Evolutionary conservation across 495 filamentous ascomycete species (phyloP), one percentile per base, ranked within the genome.

Genomic region (Neurospora tetraspora): DNA sequence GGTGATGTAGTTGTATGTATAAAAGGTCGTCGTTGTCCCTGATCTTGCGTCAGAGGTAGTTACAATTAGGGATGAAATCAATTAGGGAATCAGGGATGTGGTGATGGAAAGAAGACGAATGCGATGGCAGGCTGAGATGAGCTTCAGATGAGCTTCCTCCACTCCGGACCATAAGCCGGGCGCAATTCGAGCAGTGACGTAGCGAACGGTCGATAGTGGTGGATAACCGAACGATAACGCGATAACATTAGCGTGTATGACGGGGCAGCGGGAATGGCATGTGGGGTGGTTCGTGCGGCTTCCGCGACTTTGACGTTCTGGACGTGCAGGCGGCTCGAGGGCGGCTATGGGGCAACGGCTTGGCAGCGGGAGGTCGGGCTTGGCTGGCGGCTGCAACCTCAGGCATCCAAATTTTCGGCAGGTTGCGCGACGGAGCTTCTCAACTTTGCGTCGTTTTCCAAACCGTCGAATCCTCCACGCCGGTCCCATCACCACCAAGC

Each of bases 381-480:
- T 45, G 43, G 70, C 68, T 18, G 38, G 47, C 53, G 53, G 3
- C 53, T 34, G 53, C 53, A 65, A 65, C 53, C 53, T 65, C 53
- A 65, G 53, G 53, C 53, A 65, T 27, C 53, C 27, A 65, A 65
- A 65, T 65, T 65, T 65, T 61, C 53, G 23, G 53, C 53, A 61
- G 53, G 53, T 34, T 27, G 53, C 53, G 53, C 53, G 53, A 65
- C 27, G 27, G 74, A 76, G 75, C 70, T 77, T 72, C 70, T 69
- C 71, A 70, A 47, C 76, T 76, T 76, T 75, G 72, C 75, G 76
- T 69, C 75, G 73, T 77, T 77, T 76, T 78, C 68, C 75, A 72
- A 69, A 74, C 77, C 70, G 70, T 75, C 71, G 77, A 73, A 39
- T 45, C 72, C 31, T 39, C 42, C 37, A 31, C 34, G 27, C 39